Evolutionary conservation across 129 eudicot species (phyloP), one percentile per base, ranked within the genome.

Genomic region (Flaveria ramosissima): DNA sequence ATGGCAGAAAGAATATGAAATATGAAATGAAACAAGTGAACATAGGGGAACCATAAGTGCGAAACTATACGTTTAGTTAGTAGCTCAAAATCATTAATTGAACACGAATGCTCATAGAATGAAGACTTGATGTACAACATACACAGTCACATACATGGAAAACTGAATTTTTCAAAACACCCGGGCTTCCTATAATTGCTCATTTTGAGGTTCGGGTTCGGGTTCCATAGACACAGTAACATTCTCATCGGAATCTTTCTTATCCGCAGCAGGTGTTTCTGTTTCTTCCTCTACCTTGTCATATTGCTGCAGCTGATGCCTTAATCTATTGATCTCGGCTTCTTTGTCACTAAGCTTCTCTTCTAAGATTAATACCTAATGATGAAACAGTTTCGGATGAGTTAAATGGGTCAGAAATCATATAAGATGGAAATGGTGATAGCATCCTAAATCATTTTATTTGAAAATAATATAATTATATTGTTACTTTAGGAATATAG

Each of bases 281-380:
- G 70, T 56, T 51, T 46, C 78, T 64, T 83, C 88, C 80, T 87
- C 93, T 46, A 24, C 78, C 51, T 10, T 46, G 60, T 73, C 78
- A 39, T 75, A 83, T 39, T 83, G 83, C 50, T 88, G 85, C 79
- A 88, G 70, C 68, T 86, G 84, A 13, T 65, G 80, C 86, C 82
- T 88, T 74, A 93, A 68, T 82, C 89, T 85, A 61, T 64, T 56
- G 32, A 90, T 86, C 81, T 86, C 91, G 70, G 78, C 89, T 15
- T 93, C 98, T 72, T 79, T 85, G 27, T 90, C 98, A 71, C 82
- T 94, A 61, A 93, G 82, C 80, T 87, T 88, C 76, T 90, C 96
- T 93, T 86, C 96, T 86, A 93, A 76, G 68, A 88, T 82, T 19
- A 85, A 76, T 79, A 81, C 95, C 98, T 93, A 71, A 32, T 56